Percentiles rank a stretch among this genome's conserved stretches.
phyloP scores from a whole-genome alignment of 305 asterid genomes.

The Fraxinus greggii region DNA sequence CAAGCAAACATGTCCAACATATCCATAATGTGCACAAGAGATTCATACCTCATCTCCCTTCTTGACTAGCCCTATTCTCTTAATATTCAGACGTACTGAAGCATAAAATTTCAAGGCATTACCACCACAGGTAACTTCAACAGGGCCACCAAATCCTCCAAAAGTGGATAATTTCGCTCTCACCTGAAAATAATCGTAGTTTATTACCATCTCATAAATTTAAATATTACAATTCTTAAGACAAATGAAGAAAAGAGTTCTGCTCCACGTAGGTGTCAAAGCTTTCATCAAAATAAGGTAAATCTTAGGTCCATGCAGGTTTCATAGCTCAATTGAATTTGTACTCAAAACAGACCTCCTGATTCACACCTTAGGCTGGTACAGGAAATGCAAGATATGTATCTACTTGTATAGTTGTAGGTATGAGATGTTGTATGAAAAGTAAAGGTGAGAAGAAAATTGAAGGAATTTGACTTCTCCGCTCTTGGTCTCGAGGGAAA shows the following conservation, averaged over 20 bases:
- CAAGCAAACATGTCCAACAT: neutral
- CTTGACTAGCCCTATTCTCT: conserved; percentile 76
- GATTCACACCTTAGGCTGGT: neutral
- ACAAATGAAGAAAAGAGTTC: neutral
- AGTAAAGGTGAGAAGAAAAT: neutral
- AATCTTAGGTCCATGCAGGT: neutral
- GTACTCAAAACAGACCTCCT: neutral
- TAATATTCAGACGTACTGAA: conserved; percentile 84
- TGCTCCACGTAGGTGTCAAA: neutral
- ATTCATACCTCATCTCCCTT: conserved; percentile 82
- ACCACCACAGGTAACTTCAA: conserved; percentile 96
- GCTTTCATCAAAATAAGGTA: neutral
- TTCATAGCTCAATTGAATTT: neutral
- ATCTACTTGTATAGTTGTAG: neutral
- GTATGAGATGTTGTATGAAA: neutral
- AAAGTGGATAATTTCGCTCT: conserved; percentile 74
- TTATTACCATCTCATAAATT: conserved; percentile 6
- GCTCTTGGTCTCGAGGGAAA: neutral
- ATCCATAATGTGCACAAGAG: conserved; percentile 2
- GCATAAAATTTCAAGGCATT: conserved; percentile 96
- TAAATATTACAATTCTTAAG: neutral
- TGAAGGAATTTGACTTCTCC: neutral
- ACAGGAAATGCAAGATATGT: conserved; percentile 2
- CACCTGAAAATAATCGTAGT: conserved; percentile 45
- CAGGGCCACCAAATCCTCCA: conserved; percentile 81